Evolutionary conservation across 805 yeast species (phyloP).

Genomic region (Yarrowia sp.): DNA sequence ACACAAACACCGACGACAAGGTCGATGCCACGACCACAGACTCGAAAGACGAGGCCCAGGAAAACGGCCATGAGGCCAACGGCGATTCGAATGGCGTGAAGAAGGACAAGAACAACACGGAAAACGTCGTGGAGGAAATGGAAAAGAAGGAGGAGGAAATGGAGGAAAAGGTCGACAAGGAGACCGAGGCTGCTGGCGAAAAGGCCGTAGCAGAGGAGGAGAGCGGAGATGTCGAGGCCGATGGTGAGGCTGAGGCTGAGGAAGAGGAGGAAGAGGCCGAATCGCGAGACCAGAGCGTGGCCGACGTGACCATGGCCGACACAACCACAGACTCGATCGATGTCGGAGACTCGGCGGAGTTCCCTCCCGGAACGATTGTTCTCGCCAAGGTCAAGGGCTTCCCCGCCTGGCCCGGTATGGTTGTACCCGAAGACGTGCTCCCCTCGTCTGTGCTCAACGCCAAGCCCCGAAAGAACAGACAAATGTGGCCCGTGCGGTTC

Average conservation of each 20-base stretch:
- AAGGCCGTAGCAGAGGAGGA: not conserved
- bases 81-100: not conserved
- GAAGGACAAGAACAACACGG: not conserved
- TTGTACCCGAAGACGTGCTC: slow-evolving; percentile 31
- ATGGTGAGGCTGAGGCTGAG: not conserved
- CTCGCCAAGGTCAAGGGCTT: slow-evolving; percentile 82
- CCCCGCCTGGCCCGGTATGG: slow-evolving; percentile 90
- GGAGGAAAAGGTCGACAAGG: not conserved
- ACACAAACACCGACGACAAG: not conserved
- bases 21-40: not conserved
- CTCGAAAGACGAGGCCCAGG: not conserved
- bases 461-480: slow-evolving; percentile 46
- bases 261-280: not conserved
- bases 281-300: not conserved
- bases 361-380: slow-evolving; percentile 53
- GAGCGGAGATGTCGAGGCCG: not conserved
- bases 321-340: not conserved
- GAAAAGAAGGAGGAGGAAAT: not conserved
- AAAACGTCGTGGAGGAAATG: not conserved
- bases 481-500: slow-evolving; percentile 55
- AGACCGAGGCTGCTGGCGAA: not conserved
- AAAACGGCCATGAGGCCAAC: not conserved
- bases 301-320: not conserved
- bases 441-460: slow-evolving; percentile 31
- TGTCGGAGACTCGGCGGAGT: slow-evolving; percentile 28